Evolutionary conservation across 148 eudicot species (phyloP).

Genomic region (Chenopodium formosanum): DNA sequence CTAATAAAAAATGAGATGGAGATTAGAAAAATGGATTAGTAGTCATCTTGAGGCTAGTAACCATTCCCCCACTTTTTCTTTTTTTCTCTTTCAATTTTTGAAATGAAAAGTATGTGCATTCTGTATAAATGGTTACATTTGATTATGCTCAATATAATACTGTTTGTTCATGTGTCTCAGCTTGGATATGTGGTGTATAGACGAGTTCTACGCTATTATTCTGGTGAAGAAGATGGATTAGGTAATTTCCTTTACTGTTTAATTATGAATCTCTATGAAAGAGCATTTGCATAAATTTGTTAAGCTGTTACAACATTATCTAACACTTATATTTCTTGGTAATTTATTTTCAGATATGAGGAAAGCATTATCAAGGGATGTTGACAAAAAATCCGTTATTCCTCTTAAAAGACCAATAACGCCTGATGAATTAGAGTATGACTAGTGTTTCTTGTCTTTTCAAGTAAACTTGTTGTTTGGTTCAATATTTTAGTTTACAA

Average conservation of each 20-base stretch:
- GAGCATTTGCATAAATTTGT: too few relatives aligned
- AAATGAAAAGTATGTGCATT: background rate
- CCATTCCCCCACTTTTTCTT: too few relatives aligned
- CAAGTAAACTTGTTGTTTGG: background rate
- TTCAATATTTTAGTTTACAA: too few relatives aligned
- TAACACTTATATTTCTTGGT: background rate
- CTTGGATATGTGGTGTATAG: slow-evolving; percentile 88
- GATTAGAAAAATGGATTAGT: too few relatives aligned
- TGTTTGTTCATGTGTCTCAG: slow-evolving; percentile 43
- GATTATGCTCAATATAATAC: background rate
- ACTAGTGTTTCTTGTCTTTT: slow-evolving; percentile 24
- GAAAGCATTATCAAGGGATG: slow-evolving; percentile 62
- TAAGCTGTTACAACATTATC: background rate
- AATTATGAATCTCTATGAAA: too few relatives aligned
- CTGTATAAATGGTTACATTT: background rate
- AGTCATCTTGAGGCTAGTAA: too few relatives aligned
- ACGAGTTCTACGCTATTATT: slow-evolving; percentile 89
- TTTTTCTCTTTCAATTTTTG: background rate
- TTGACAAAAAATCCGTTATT: slow-evolving; percentile 61
- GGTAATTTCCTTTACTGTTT: slow-evolving; percentile 40
- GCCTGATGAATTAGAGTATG: slow-evolving; percentile 71
- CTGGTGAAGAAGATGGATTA: slow-evolving; percentile 98
- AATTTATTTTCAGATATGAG: slow-evolving; percentile 52
- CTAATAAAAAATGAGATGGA: too few relatives aligned
- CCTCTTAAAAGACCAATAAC: slow-evolving; percentile 64